phyloP scores from a whole-genome alignment of 768 basidiomycete species.

The Amanita jacksonii region DNA sequence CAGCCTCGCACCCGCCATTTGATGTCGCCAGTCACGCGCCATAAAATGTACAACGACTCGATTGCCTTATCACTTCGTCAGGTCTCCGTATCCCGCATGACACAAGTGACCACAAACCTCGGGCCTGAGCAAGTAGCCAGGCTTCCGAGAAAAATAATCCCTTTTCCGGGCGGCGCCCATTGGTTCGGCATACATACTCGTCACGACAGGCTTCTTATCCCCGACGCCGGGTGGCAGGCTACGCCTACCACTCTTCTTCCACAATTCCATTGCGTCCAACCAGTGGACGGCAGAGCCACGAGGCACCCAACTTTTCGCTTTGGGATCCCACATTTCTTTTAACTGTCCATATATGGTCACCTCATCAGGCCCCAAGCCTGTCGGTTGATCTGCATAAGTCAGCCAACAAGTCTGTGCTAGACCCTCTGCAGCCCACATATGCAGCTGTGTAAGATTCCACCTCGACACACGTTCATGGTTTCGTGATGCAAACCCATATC shows the following conservation, averaged over 20 bases:
- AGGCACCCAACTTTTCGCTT: slow-evolving; percentile 14
- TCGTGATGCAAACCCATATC: slow-evolving; percentile 25
- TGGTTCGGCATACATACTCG: slow-evolving; percentile 4
- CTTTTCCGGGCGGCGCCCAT: slow-evolving; percentile 23
- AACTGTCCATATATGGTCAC: slow-evolving; percentile 27
- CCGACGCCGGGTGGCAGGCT: slow-evolving; percentile 46
- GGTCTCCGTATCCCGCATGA: not conserved
- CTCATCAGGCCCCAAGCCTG: slow-evolving; percentile 62
- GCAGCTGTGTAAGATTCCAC: slow-evolving; percentile 51
- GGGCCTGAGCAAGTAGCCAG: slow-evolving; percentile 53
- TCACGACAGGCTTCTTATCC: slow-evolving; percentile 31
- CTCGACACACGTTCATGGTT: slow-evolving; percentile 27
- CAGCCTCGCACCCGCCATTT: slow-evolving; percentile 68
- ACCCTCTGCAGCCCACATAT: slow-evolving; percentile 70
- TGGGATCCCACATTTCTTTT: slow-evolving; percentile 14
- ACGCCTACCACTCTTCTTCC: slow-evolving; percentile 35
- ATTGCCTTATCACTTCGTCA: slow-evolving; percentile 39
- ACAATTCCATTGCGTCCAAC: slow-evolving; percentile 40
- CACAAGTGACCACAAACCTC: slow-evolving; percentile 35
- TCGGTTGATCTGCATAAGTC: slow-evolving; percentile 60
- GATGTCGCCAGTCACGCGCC: slow-evolving; percentile 56
- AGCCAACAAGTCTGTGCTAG: slow-evolving; percentile 64
- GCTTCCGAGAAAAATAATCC: slow-evolving; percentile 44
- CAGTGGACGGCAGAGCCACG: slow-evolving; percentile 24
- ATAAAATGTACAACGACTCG: slow-evolving; percentile 65